A percentile compares a stretch with the other conserved stretches of the same genome.
These are phyloP conservation scores for Xylariaceae sp. DNA, from an alignment of 2,329 filamentous ascomycete species.

Conservation along the genomic window DNA sequence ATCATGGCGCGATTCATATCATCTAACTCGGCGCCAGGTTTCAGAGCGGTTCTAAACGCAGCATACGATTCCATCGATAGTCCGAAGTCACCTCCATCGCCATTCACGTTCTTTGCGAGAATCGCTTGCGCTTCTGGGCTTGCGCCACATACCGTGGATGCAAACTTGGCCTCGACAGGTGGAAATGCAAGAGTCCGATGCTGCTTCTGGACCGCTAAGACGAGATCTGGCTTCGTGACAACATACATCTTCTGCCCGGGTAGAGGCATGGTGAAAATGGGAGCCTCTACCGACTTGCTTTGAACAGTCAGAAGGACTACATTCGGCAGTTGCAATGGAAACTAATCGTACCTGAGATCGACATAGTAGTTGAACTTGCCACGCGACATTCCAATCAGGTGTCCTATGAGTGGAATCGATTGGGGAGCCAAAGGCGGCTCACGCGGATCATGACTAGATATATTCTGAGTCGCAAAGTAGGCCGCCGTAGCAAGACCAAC, in stretches of 20 bases:
- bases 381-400: no score
- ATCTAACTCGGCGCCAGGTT: conserved; percentile 30
- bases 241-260: conserved; percentile 41
- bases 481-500: no score
- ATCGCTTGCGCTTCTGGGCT: conserved; percentile 30
- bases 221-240: conserved; percentile 33
- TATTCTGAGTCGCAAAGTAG: no score
- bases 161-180: conserved; percentile 34
- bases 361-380: no score
- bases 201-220: conserved; percentile 37
- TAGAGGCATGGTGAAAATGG: conserved; percentile 39
- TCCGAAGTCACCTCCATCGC: conserved; percentile 32
- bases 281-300: conserved; percentile 5
- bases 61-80: conserved; percentile 33
- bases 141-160: conserved; percentile 27
- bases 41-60: conserved; percentile 30
- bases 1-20: conserved; percentile 34
- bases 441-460: no score
- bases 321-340: no score
- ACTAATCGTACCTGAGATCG: no score
- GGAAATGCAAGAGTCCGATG: conserved; percentile 34
- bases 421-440: no score
- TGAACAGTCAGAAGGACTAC: no score
- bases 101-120: conserved; percentile 28
- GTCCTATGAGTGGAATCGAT: no score